Evolutionary conservation across 495 filamentous ascomycete species (phyloP), one percentile per base, ranked within the genome.

Genomic region (Pseudotulostoma volvatum): DNA sequence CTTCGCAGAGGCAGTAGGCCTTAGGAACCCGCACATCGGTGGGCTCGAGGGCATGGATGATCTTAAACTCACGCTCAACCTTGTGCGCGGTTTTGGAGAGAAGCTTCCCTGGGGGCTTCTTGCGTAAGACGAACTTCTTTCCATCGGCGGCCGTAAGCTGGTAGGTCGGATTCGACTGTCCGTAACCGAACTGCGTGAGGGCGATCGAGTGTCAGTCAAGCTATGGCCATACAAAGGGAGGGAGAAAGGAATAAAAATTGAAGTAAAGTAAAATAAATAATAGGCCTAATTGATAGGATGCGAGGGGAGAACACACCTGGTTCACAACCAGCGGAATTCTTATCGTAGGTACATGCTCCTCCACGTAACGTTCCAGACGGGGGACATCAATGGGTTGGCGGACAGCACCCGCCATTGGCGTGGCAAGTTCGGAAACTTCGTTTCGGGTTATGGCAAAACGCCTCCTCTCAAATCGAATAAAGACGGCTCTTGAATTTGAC

Each of bases 111-210:
- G 88, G 86, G 7, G 90, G 90, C 61, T 95, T 95, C 70, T 97
- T 95, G 49, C 88, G 81, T 54, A 95, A 64, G 7, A 94, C 88
- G 56, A 76, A 93, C 46, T 73, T 73, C 43, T 56, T 52, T 40
- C 75, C 74, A 55, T 76, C 64, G 40, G 70, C 59, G 42, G 73
- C 71, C 7, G 74, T 92, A 43, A 95, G 67, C 40, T 84, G 81
- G 63, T 95, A 96, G 5, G 90, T 96, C 19, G 90, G 90, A 54
- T 96, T 97, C 33, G 84, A 93, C 61, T 96, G 90, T 37, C 90
- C 90, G 53, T 88, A 97, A 46, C 85, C 82, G 52, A 95, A 97
- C 80, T 95, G 56, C 7, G 31, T 40, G 47, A 47, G 35, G 48
- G 46, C 15, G 9, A 20, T 4, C n/a, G 23, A n/a, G 30, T 16